Conservation (phyloP, 23 red algal genomes). For the Pyropia haitanensis region DNA sequence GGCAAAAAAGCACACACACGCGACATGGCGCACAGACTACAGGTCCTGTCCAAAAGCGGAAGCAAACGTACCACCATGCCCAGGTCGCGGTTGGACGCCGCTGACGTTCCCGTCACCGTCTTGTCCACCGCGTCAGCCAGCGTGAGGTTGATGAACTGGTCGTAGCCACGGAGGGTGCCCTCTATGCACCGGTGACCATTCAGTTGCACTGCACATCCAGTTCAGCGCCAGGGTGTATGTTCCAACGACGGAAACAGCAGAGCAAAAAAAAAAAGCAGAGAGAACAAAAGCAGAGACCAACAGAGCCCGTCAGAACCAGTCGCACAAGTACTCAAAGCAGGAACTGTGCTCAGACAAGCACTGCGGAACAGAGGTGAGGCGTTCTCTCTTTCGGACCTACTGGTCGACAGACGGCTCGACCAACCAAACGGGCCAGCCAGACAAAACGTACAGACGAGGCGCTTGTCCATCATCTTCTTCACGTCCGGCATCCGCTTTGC, state of each 20-base stretch:
- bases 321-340: neutral
- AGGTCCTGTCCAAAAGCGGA: no score
- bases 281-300: neutral
- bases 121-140: conserved; percentile 57
- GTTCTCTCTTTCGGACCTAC: no score
- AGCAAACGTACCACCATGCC: neutral
- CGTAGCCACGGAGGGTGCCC: conserved; percentile 80
- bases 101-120: neutral
- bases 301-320: neutral
- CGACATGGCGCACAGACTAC: no score
- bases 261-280: neutral
- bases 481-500: conserved; percentile 16
- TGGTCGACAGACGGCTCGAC: no score
- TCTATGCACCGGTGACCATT: conserved; percentile 71
- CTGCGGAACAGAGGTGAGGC: no score
- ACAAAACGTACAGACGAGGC: conserved; percentile 4
- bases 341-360: no score
- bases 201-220: conserved; percentile 24
- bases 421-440: neutral
- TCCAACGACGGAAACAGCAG: neutral
- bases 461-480: conserved; percentile 14
- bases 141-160: conserved; percentile 89
- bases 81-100: neutral
- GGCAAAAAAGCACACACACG: no score
- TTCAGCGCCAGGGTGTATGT: neutral